Base-by-base conservation (phyloP, 306 rosid genomes). In the Cucurbita pepo region DNA sequence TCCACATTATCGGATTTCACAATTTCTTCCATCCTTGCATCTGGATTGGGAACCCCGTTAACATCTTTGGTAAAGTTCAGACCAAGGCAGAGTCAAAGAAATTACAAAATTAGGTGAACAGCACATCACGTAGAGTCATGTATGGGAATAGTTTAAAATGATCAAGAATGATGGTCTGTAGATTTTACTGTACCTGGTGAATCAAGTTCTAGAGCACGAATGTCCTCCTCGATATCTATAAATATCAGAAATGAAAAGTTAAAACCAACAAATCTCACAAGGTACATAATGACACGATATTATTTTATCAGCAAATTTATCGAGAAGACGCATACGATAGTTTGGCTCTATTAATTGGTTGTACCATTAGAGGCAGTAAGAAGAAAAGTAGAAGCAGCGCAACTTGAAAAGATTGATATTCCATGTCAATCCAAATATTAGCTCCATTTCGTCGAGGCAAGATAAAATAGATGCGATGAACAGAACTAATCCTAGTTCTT, bases 11-110 rank as follows among this genome's bases (percentile, higher is more conserved):
- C 82, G 22, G 77, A 73, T 34, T 78, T 78, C 82, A 83, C 86
- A 59, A 82, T 85, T 65, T 81, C 88, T 69, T 80, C 97, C 12
- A 76, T 77, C 78, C 74, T 83, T 69, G 77, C 87, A 45, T 87
- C 95, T 16, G 81, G 80, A 79, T 80, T 82, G 48, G 82, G 83
- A 77, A 82, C 79, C 75, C 88, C 97, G 61, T 86, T 85, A 66
- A 60, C 66, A 36, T 36, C 66, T 60, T 60, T 13, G 13, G 38
- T 75, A 81, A 66, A 70, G 43, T 36, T 44, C 22, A 47, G 76
- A 73, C 14, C 70, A 80, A 57, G 79, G 10, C 48, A 76, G n/a
- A 61, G 43, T 70, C 72, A 75, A 56, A 80, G 65, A 22, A 74
- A 78, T 70, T 13, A 14, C 21, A 69, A 13, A 47, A 71, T 67